Base-by-base conservation (phyloP, 1,139 yeast genomes). In the Hemisphaericaspora xylofermentans region DNA sequence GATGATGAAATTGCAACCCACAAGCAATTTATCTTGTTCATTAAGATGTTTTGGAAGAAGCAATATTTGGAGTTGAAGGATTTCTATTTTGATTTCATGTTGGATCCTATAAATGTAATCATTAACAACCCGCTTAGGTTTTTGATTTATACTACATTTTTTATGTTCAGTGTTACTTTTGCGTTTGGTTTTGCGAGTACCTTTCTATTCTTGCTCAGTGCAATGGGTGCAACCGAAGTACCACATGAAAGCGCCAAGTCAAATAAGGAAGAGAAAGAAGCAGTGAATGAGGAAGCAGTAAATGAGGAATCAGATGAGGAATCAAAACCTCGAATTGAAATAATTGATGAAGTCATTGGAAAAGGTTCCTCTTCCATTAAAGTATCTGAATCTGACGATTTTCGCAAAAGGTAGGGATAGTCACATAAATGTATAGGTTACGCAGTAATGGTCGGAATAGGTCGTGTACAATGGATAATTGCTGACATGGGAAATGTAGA, bases 81-180 rank as follows among this genome's bases (percentile, higher is more conserved):
- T 33, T 73, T 64, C 49, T 54, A 71, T 48, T 49, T 43, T 32
- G 74, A 66, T 28, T 67, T 79, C 51, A 45, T 62, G 39, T 50
- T 49, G 7, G 67, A 68, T 41, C 86, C 86, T 12, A 42, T 69
- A 10, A 52, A 52, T 8, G 66, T 77, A 1, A 51, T 80, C 17
- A 44, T 63, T 19, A 53, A 58, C 13, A 66, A 74, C 44, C 85
- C 85, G 2, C 58, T 71, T 33, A 76, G 73, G 50, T 76, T 77
- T 35, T 62, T 75, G 18, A 56, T 72, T 24, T 79, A 76, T 52
- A 65, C 76, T 22, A 63, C 70, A 8, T 59, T 67, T 10, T 59
- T 76, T 37, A 58, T 75, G 12, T 52, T 70, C 26, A 41, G 60
- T 0, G 59, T 74, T 41, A 66, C 80, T 6, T 44, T 74, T 14